Conservation (phyloP, 208 protist genomes). For the Trypanosoma rangeli region DNA sequence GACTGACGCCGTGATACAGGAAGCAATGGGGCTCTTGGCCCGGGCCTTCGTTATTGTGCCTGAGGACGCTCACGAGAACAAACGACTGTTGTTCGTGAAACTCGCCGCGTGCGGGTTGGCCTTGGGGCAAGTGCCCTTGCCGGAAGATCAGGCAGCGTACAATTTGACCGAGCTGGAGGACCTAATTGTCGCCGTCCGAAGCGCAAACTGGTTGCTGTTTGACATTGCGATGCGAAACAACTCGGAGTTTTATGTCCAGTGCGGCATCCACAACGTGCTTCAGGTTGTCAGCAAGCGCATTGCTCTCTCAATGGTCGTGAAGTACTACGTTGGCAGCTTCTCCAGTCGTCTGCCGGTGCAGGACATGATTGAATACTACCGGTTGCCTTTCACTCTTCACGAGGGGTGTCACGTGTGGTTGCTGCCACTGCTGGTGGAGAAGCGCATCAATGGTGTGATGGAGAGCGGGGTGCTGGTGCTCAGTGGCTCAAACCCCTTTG, state of each 20-base stretch:
- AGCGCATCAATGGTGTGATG: slow-evolving; percentile 80
- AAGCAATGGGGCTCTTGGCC: slow-evolving; percentile 53
- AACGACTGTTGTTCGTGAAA: slow-evolving; percentile 52
- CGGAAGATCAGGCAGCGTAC: slow-evolving; percentile 26
- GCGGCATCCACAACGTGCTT: slow-evolving; percentile 73
- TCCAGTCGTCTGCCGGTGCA: slow-evolving; percentile 41
- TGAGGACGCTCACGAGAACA: slow-evolving; percentile 27
- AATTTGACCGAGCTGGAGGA: slow-evolving; percentile 43
- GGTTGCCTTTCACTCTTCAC: slow-evolving; percentile 39
- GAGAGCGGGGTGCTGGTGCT: slow-evolving; percentile 62
- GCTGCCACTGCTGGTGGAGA: slow-evolving; percentile 72
- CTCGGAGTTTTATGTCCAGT: slow-evolving; percentile 57
- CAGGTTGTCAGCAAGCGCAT: slow-evolving; percentile 59
- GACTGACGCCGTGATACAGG: slow-evolving; percentile 33
- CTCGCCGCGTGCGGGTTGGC: slow-evolving; percentile 54
- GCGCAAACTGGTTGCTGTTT: slow-evolving; percentile 54
- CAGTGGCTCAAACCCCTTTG: slow-evolving; percentile 60
- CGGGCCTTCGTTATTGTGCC: slow-evolving; percentile 52
- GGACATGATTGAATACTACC: slow-evolving; percentile 65
- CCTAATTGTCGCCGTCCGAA: slow-evolving; percentile 64
- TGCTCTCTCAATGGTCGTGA: slow-evolving; percentile 72
- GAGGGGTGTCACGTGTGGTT: slow-evolving; percentile 55
- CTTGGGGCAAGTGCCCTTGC: slow-evolving; percentile 30
- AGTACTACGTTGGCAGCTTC: slow-evolving; percentile 53
- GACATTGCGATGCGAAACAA: slow-evolving; percentile 57